Evolutionary conservation across 2,329 filamentous ascomycete species (phyloP).

Genomic region (Penicillium sp.): DNA sequence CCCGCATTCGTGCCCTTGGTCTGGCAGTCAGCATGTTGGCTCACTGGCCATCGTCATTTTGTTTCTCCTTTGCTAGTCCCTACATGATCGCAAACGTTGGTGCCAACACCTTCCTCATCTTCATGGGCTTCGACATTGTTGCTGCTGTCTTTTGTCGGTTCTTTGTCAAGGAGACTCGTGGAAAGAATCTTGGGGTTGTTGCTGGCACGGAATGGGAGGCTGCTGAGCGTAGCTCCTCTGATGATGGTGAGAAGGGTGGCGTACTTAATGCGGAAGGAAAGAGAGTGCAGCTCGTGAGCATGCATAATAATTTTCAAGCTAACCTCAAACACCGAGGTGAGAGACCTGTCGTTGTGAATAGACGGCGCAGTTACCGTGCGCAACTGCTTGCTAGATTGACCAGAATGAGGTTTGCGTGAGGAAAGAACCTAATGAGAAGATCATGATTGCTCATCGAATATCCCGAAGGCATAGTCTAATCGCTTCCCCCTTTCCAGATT

Average conservation of each 20-base stretch:
- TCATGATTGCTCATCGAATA: neutral
- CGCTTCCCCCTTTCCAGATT: neutral
- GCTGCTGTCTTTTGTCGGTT: slow-evolving; percentile 59
- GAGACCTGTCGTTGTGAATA: neutral
- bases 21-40: slow-evolving; percentile 39
- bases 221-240: slow-evolving; percentile 23
- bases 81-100: slow-evolving; percentile 53
- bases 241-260: slow-evolving; percentile 24
- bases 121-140: slow-evolving; percentile 49
- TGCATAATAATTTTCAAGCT: slow-evolving; percentile 29
- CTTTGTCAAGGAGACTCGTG: slow-evolving; percentile 60
- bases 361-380: no score
- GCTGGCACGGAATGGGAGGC: slow-evolving; percentile 31
- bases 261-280: slow-evolving; percentile 22
- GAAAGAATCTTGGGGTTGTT: slow-evolving; percentile 55
- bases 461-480: neutral
- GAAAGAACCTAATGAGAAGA: neutral
- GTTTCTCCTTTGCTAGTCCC: slow-evolving; percentile 40
- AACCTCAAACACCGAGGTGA: slow-evolving; percentile 21
- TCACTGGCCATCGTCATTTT: slow-evolving; percentile 43
- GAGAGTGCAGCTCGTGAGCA: slow-evolving; percentile 24
- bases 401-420: neutral
- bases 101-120: slow-evolving; percentile 53
- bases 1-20: slow-evolving; percentile 38
- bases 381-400: neutral